These are phyloP conservation scores for Annulohypoxylon truncatum DNA, from an alignment of 2,329 filamentous ascomycete genomes.

Conservation along the genomic window DNA sequence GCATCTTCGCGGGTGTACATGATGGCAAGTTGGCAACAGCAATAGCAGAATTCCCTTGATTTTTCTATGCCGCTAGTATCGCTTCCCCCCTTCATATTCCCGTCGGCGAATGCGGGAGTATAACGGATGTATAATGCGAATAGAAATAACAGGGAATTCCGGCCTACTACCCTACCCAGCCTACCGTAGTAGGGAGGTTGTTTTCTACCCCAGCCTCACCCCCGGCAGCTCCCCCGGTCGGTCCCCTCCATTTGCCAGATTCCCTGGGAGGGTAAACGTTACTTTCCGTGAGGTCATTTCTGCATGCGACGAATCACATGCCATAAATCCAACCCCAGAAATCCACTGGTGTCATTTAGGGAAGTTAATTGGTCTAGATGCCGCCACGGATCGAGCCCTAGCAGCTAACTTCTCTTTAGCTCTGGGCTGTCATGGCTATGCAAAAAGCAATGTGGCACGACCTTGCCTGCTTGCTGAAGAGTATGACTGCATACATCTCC, in stretches of 20 bases:
- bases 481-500: not conserved
- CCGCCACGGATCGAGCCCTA: constrained; percentile 26
- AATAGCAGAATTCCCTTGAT: not conserved
- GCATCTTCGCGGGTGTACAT: not conserved
- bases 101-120: constrained; percentile 18
- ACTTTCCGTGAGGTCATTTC: constrained; percentile 36
- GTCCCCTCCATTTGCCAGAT: constrained; percentile 12
- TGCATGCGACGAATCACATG: constrained; percentile 25
- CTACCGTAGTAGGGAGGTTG: no score
- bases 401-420: not conserved
- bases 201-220: constrained; percentile 1
- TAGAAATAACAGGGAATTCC: constrained; percentile 5
- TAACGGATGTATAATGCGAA: not conserved
- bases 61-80: not conserved
- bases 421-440: not conserved
- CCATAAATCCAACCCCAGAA: constrained; percentile 26
- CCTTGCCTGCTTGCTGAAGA: not conserved
- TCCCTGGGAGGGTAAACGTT: constrained; percentile 24
- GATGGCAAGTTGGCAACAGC: not conserved
- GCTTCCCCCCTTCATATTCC: not conserved
- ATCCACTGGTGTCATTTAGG: constrained; percentile 12
- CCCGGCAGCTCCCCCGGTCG: not conserved
- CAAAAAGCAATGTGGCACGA: constrained; percentile 2
- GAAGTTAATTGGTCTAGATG: constrained; percentile 29
- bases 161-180: not conserved